Evolutionary conservation across 352 stramenopile species (phyloP).

Genomic region (Phytophthora colocasiae): DNA sequence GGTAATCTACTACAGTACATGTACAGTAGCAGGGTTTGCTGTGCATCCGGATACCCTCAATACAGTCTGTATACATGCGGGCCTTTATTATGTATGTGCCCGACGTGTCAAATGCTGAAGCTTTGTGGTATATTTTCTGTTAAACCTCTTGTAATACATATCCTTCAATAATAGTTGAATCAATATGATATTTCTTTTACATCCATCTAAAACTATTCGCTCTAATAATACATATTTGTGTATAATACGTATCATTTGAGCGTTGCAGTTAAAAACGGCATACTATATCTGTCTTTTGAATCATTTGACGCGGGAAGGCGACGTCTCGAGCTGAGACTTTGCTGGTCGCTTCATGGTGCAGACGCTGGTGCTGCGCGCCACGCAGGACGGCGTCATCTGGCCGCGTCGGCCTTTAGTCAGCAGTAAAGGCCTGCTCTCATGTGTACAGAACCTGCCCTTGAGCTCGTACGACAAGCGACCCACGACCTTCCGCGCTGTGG

Average conservation of each 20-base stretch:
- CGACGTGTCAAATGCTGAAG: slow-evolving; percentile 8
- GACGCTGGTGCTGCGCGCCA: slow-evolving; percentile 69
- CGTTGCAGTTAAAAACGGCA: background rate
- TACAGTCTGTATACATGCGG: too few relatives aligned
- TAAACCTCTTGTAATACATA: background rate
- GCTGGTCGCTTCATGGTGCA: slow-evolving; percentile 54
- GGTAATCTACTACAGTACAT: too few relatives aligned
- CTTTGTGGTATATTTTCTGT: background rate
- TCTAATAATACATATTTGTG: background rate
- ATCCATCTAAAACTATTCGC: background rate
- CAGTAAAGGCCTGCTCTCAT: slow-evolving; percentile 70
- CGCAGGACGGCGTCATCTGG: slow-evolving; percentile 81
- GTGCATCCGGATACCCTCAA: too few relatives aligned
- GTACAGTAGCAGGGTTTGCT: too few relatives aligned
- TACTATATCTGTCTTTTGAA: slow-evolving; percentile 6
- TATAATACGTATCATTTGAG: background rate
- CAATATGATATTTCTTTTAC: too few relatives aligned
- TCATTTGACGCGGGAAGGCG: slow-evolving; percentile 12
- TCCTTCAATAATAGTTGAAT: background rate
- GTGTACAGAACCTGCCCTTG: slow-evolving; percentile 67
- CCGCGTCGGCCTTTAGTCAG: slow-evolving; percentile 73
- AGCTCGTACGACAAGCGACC: slow-evolving; percentile 66
- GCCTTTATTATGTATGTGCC: too few relatives aligned
- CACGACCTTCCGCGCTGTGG: slow-evolving; percentile 62
- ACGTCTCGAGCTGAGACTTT: background rate